Evolutionary conservation across 2,329 filamentous ascomycete species (phyloP), one percentile per base, ranked within the genome.

Genomic region (Beauveria australis): DNA sequence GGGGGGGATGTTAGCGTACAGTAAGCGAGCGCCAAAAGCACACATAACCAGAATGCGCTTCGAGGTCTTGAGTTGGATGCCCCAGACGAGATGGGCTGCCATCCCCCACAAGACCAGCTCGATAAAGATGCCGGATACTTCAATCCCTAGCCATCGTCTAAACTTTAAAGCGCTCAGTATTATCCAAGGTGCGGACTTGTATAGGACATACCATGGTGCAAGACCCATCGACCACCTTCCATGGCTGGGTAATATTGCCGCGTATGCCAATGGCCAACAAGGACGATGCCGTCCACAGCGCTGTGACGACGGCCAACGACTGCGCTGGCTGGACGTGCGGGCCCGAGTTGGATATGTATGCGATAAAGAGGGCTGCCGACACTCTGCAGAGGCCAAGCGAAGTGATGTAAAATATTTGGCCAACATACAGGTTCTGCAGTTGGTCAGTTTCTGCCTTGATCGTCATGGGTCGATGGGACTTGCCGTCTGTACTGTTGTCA

Each of bases 301-400:
- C 43, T 3, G 46, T 48, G 1, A 49, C 4, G 14, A 30, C 22
- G 19, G 43, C 58, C 1, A 48, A 28, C 2, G 40, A 10, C 24
- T 18, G 49, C 3, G 51, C 58, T 5, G 52, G 28, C 51, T 26
- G 12, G 12, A 43, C 37, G 12, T 54, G 22, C 19, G 41, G 46
- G 5, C 43, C 30, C 16, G 58, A 26, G 10, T 53, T 19, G 12
- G 52, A 40, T 10, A 60, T 43, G 7, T 60, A 44, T 2, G 24
- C 58, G 22, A 60, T 43, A 7, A 60, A 60, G 8, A 54, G 26
- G 5, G 58, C 58, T 22, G 58, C 30, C 6, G 58, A 28, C 5
- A 37, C 28, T 19, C 58, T 7, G 22, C 58, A 54, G 19, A 60
- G 58, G 1, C 58, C 58, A 37, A 60, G 18, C 40, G 58, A 60